Conservation (phyloP, 495 filamentous ascomycete species). For the Aspergillus campestris region DNA sequence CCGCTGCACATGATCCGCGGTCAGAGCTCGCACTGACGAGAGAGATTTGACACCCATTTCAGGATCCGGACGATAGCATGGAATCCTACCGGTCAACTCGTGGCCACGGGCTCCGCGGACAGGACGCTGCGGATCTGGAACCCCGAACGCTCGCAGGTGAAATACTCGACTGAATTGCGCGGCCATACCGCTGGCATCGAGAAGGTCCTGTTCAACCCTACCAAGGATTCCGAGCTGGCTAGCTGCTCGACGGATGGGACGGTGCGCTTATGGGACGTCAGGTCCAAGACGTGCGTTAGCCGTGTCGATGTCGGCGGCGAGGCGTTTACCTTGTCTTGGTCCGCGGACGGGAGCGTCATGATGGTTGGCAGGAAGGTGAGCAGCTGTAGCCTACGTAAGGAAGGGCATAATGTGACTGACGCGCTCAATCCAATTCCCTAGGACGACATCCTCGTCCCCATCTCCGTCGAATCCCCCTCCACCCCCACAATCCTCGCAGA, state of each 20-base stretch:
- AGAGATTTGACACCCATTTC: constrained; percentile 2
- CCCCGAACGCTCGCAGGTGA: constrained; percentile 71
- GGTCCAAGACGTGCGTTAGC: constrained; percentile 69
- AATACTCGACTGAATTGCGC: constrained; percentile 77
- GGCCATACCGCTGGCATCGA: constrained; percentile 73
- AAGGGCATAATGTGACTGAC: neutral
- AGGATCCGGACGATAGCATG: constrained; percentile 72
- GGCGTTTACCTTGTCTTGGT: constrained; percentile 79
- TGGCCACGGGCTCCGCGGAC: constrained; percentile 79
- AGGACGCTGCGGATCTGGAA: constrained; percentile 87
- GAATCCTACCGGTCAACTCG: constrained; percentile 77
- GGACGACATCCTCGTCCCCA: constrained; percentile 63
- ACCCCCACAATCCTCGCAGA: constrained; percentile 24
- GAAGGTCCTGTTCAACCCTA: constrained; percentile 83
- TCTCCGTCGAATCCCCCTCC: constrained; percentile 43
- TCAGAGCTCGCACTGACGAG: constrained; percentile 8
- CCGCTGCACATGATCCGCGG: neutral
- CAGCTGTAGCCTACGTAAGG: neutral
- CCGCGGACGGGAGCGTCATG: constrained; percentile 73
- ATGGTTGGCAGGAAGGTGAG: constrained; percentile 78
- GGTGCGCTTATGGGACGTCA: constrained; percentile 88
- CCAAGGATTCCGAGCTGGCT: constrained; percentile 78
- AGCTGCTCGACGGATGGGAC: constrained; percentile 79
- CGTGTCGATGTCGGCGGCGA: constrained; percentile 74
- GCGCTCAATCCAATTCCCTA: constrained; percentile 17